Conservation (phyloP, 2,329 filamentous ascomycete species). For the Hypoxylon sp. region DNA sequence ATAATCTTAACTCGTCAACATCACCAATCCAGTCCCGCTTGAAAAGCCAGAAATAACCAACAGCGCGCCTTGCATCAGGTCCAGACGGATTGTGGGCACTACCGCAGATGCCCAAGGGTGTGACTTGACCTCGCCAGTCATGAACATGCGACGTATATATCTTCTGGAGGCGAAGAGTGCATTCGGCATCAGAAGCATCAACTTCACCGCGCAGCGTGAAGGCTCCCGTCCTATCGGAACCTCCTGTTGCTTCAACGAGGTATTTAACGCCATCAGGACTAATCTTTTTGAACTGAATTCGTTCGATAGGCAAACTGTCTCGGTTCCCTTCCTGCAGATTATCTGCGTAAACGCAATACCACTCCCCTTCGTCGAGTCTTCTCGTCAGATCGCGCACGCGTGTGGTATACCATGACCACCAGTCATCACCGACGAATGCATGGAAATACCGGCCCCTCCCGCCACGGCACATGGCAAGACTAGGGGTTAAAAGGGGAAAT, state of each 20-base stretch:
- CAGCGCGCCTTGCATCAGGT: not conserved
- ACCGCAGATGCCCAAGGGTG: constrained; percentile 33
- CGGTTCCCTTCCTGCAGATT: constrained; percentile 1
- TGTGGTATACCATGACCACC: constrained; percentile 37
- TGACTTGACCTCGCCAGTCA: constrained; percentile 25
- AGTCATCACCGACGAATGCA: constrained; percentile 33
- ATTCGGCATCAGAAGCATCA: constrained; percentile 10
- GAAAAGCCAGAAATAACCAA: constrained; percentile 37
- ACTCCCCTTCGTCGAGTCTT: constrained; percentile 31
- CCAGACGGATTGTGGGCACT: constrained; percentile 1
- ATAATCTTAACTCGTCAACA: not conserved
- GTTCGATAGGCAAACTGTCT: constrained; percentile 11
- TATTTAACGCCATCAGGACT: constrained; percentile 18
- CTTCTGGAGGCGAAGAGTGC: constrained; percentile 20
- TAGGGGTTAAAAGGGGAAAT: constrained; percentile 30
- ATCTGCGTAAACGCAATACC: constrained; percentile 26
- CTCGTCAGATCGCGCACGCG: constrained; percentile 29
- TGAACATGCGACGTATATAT: constrained; percentile 3
- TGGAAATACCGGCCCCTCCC: constrained; percentile 28
- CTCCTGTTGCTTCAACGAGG: constrained; percentile 20
- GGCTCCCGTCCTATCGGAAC: constrained; percentile 4
- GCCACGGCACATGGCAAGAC: not conserved
- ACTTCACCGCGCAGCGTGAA: constrained; percentile 27
- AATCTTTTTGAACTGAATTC: constrained; percentile 24
- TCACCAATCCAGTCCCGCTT: constrained; percentile 27